Base-by-base conservation (phyloP, 768 basidiomycete species). In the Vishniacozyma victoriae region DNA sequence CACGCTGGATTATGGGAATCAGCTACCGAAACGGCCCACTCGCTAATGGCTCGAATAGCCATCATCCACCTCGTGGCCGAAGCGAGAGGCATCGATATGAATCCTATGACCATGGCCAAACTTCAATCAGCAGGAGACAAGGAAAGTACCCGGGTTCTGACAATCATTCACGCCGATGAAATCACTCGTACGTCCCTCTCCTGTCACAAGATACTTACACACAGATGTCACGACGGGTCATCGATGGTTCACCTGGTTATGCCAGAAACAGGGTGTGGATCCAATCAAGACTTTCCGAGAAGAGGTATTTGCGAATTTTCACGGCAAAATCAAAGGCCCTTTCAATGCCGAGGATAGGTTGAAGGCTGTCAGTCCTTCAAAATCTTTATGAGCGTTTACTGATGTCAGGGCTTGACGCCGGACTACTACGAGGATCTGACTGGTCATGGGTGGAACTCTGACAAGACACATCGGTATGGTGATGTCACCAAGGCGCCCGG, bases 31-130 rank as follows among this genome's bases (percentile, higher is more conserved):
- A 90, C 86, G 0, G 78, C 79, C 11, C 62, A 78, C 18, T 86
- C 84, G 1, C 76, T 88, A 31, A 79, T 80, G 19, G 76, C 85
- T 1, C 78, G 86, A 12, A 79, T 88, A 29, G 84, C 84, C 1
- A 87, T 88, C 68, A 85, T 91, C 59, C 86, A 87, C 57, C 80
- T 89, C 14, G 85, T 88, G 1, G 86, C 87, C 65, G 86, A 88
- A 74, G 86, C 86, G 2, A 75, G 86, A 22, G 87, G 87, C 4
- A 75, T 90, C 15, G 87, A 88, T 71, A 83, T 87, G 44, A 88
- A 90, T 62, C 87, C 86, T 0, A 76, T 76, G 18, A 87, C 85
- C 5, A 87, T 90, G 45, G 82, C 80, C 53, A 79, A 81, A 45
- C 85, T 87, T 60, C 74, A 79, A 4, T 76, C 78, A 29, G 82